Evolutionary conservation across 2,329 filamentous ascomycete genomes (phyloP).

Genomic region (Daldinia sp.): DNA sequence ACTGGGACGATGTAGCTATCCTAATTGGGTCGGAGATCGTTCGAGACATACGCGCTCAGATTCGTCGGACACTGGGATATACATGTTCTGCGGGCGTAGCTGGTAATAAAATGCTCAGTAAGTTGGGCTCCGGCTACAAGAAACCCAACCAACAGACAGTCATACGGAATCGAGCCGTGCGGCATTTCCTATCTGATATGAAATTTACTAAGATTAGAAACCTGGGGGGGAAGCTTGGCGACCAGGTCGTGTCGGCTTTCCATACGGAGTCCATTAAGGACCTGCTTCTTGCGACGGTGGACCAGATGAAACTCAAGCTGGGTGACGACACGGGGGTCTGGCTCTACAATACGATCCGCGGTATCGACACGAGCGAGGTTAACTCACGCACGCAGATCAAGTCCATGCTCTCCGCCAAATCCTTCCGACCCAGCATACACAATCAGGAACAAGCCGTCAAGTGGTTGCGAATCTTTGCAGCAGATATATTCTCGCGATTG

Average conservation of each 20-base stretch:
- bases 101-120: conserved; percentile 93
- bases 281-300: conserved; percentile 74
- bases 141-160: conserved; percentile 96
- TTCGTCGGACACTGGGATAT: conserved; percentile 78
- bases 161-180: conserved; percentile 84
- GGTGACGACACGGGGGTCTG: conserved; percentile 86
- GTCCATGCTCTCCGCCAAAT: conserved; percentile 96
- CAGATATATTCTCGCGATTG: conserved; percentile 88
- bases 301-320: conserved; percentile 79
- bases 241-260: conserved; percentile 83
- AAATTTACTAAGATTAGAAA: conserved; percentile 96
- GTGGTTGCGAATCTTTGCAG: conserved; percentile 91
- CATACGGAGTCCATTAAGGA: conserved; percentile 82
- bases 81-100: conserved; percentile 92
- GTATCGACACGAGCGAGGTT: conserved; percentile 87
- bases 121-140: conserved; percentile 88
- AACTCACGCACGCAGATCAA: conserved; percentile 93
- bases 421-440: conserved; percentile 85
- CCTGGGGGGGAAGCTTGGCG: conserved; percentile 92
- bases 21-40: conserved; percentile 90
- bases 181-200: conserved; percentile 81
- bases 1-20: conserved; percentile 95
- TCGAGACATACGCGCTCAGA: conserved; percentile 72
- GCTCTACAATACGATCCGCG: conserved; percentile 85
- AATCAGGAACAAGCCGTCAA: conserved; percentile 78